Conservation (phyloP, 495 filamentous ascomycete genomes). For the Penicillium arizonense region DNA sequence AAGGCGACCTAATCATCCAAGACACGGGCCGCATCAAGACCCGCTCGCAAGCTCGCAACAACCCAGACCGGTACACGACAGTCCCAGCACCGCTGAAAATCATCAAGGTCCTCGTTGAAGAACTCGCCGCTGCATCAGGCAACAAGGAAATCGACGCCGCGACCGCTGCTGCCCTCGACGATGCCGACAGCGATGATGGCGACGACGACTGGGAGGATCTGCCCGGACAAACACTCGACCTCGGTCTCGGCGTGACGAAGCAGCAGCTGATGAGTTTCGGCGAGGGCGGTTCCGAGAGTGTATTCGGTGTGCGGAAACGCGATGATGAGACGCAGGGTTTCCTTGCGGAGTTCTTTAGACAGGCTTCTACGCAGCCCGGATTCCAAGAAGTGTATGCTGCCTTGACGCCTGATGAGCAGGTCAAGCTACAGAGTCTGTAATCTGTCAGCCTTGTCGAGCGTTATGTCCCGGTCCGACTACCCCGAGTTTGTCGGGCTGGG, state of each 20-base stretch:
- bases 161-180: conserved; percentile 51
- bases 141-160: conserved; percentile 53
- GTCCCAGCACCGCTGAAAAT: conserved; percentile 90
- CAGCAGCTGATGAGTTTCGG: conserved; percentile 77
- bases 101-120: conserved; percentile 90
- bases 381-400: conserved; percentile 73
- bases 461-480: no score
- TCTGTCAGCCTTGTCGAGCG: neutral
- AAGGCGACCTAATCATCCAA: conserved; percentile 85
- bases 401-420: conserved; percentile 71
- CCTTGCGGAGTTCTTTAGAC: conserved; percentile 77
- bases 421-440: conserved; percentile 55
- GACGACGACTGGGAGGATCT: conserved; percentile 92
- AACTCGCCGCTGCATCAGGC: conserved; percentile 66
- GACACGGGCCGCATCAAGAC: conserved; percentile 87
- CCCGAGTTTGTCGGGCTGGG: neutral
- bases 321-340: conserved; percentile 92
- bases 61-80: conserved; percentile 87
- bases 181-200: conserved; percentile 57
- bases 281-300: conserved; percentile 54
- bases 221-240: conserved; percentile 64
- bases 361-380: conserved; percentile 64
- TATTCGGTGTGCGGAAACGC: conserved; percentile 58
- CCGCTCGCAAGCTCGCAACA: conserved; percentile 77
- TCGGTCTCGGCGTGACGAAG: conserved; percentile 62